These are phyloP conservation scores for Sclerospora graminicola DNA, from an alignment of 352 stramenopile genomes.

Conservation along the genomic window DNA sequence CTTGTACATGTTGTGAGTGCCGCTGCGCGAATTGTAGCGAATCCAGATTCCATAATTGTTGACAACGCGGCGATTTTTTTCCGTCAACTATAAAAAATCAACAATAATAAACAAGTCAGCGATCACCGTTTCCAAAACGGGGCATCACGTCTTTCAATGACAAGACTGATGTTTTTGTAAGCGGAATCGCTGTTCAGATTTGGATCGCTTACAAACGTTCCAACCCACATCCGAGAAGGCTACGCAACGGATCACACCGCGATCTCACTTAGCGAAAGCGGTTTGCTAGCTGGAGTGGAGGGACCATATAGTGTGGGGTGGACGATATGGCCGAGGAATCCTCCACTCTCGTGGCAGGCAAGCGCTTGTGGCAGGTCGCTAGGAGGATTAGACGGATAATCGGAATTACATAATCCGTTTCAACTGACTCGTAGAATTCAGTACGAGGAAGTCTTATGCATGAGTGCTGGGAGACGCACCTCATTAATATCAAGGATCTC, in stretches of 20 bases:
- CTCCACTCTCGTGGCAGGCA: constrained; percentile 80
- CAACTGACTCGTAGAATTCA: constrained; percentile 5
- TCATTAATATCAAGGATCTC: constrained; percentile 99
- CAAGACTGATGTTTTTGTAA: too few relatives aligned
- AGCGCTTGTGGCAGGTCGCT: constrained; percentile 54
- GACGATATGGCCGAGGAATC: not conserved
- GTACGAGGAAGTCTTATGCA: constrained; percentile 7
- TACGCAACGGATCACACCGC: constrained; percentile 73
- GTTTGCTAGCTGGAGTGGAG: constrained; percentile 81
- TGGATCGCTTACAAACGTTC: constrained; percentile 17
- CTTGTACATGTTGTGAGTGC: constrained; percentile 99
- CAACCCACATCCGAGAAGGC: constrained; percentile 25
- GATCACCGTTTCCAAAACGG: too few relatives aligned
- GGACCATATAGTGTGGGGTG: constrained; percentile 12
- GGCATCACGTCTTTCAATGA: too few relatives aligned
- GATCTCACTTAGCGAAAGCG: constrained; percentile 56
- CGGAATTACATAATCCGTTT: not conserved
- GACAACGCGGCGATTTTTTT: constrained; percentile 97
- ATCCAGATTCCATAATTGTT: constrained; percentile 99
- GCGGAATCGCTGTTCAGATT: constrained; percentile 21
- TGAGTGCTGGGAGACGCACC: constrained; percentile 43
- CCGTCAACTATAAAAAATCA: constrained; percentile 69
- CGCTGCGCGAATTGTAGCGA: constrained; percentile 98
- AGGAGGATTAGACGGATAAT: constrained; percentile 27
- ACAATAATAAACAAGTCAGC: constrained; percentile 3